A percentile compares a stretch with the other conserved stretches of the same genome.
Evolutionary conservation across 176 grass and related monocot genomes (phyloP).

Genomic region (Paspalum vaginatum): DNA sequence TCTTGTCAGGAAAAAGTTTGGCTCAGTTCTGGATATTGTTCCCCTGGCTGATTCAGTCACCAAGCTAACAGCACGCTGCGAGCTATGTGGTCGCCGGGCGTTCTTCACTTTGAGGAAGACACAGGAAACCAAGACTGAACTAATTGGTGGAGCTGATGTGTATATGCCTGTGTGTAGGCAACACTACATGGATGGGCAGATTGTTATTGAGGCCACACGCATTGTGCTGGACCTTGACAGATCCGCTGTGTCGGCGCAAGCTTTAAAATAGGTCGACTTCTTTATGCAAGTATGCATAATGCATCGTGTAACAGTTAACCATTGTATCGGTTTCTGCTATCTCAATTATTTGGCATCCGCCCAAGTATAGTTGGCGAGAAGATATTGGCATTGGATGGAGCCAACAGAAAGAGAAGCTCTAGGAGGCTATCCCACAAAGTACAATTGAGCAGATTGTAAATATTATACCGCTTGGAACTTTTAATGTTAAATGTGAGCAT

Average conservation of each 20-base stretch:
- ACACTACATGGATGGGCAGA: conserved; percentile 83
- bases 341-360: background rate
- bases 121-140: conserved; percentile 75
- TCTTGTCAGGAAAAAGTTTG: conserved; percentile 78
- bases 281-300: background rate
- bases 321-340: background rate
- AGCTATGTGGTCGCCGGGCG: conserved; percentile 65
- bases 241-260: conserved; percentile 31
- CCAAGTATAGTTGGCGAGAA: background rate
- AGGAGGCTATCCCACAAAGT: background rate
- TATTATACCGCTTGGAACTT: conserved; percentile 16
- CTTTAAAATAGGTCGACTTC: conserved; percentile 40
- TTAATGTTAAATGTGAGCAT: background rate
- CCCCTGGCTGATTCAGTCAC: conserved; percentile 83
- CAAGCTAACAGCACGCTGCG: conserved; percentile 83
- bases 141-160: conserved; percentile 86
- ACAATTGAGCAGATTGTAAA: conserved; percentile 24
- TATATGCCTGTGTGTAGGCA: conserved; percentile 93
- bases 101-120: conserved; percentile 96
- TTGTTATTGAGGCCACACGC: conserved; percentile 61
- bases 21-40: conserved; percentile 87
- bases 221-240: conserved; percentile 77
- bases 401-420: background rate
- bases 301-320: background rate
- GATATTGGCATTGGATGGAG: background rate